phyloP scores from a whole-genome alignment of 306 rosid species.

The Quercus variabilis region DNA sequence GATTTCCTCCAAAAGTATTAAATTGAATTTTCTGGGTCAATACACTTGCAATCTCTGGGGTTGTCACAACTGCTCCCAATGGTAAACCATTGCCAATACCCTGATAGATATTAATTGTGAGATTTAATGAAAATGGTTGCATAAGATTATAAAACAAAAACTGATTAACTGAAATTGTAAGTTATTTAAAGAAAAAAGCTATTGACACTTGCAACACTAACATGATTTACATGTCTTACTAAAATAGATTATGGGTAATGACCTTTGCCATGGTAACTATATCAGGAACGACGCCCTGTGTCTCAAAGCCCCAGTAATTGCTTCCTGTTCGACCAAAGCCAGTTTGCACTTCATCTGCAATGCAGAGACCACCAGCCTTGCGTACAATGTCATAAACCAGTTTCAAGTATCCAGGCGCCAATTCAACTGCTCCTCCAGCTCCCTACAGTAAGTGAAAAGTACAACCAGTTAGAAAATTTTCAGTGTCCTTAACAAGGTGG shows the following conservation, averaged over 20 bases:
- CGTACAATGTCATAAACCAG: slow-evolving; percentile 70
- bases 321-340: slow-evolving; percentile 95
- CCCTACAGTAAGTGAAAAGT: slow-evolving; percentile 44
- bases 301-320: slow-evolving; percentile 94
- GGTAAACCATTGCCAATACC: slow-evolving; percentile 96
- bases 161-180: neutral
- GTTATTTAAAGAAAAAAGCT: neutral
- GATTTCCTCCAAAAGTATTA: slow-evolving; percentile 90
- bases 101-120: slow-evolving; percentile 37
- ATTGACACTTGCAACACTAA: neutral
- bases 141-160: neutral
- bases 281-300: slow-evolving; percentile 88
- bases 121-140: slow-evolving; percentile 11
- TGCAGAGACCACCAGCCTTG: slow-evolving; percentile 93
- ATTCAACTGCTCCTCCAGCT: slow-evolving; percentile 88
- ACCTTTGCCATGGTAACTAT: slow-evolving; percentile 99
- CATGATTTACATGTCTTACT: neutral
- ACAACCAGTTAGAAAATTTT: neutral
- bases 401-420: slow-evolving; percentile 88
- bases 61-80: slow-evolving; percentile 88
- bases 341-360: slow-evolving; percentile 98
- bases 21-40: slow-evolving; percentile 71
- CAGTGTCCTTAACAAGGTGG: neutral
- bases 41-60: slow-evolving; percentile 87
- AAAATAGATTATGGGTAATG: slow-evolving; percentile 5